phyloP scores from a whole-genome alignment of 345 rosid genomes.

The Salix arbutifolia region DNA sequence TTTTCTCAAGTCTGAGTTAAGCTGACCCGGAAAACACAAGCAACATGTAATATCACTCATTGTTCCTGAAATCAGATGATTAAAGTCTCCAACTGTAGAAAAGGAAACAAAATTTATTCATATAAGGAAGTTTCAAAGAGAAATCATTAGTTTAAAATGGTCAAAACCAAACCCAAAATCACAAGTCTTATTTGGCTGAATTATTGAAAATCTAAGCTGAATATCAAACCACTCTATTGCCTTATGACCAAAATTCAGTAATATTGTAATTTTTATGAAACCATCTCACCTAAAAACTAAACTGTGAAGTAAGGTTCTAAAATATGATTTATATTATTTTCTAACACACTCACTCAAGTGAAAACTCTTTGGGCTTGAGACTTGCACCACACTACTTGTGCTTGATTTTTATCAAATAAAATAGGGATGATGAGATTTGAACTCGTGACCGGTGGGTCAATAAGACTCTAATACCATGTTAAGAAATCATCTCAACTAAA shows the following conservation, averaged over 20 bases:
- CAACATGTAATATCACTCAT: constrained; percentile 32
- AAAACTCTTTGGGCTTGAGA: no score
- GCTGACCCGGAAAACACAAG: constrained; percentile 27
- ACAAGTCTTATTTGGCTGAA: not conserved
- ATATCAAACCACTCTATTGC: not conserved
- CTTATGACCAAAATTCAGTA: not conserved
- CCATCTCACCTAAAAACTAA: no score
- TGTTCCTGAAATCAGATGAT: constrained; percentile 27
- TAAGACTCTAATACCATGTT: no score
- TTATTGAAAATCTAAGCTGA: not conserved
- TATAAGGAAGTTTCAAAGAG: not conserved
- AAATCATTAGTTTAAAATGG: not conserved
- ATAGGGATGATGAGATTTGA: no score
- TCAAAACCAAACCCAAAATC: not conserved
- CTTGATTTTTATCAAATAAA: no score
- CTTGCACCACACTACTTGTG: no score
- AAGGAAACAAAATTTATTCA: not conserved
- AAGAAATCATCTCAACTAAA: no score
- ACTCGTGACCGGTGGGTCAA: no score
- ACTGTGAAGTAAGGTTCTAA: no score
- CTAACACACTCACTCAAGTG: no score
- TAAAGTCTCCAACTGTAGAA: constrained; percentile 22
- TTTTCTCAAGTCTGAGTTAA: constrained; percentile 27
- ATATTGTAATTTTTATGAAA: no score
- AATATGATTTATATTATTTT: no score